Evolutionary conservation across 2,329 filamentous ascomycete genomes (phyloP).

Genomic region (Penicillium freii): DNA sequence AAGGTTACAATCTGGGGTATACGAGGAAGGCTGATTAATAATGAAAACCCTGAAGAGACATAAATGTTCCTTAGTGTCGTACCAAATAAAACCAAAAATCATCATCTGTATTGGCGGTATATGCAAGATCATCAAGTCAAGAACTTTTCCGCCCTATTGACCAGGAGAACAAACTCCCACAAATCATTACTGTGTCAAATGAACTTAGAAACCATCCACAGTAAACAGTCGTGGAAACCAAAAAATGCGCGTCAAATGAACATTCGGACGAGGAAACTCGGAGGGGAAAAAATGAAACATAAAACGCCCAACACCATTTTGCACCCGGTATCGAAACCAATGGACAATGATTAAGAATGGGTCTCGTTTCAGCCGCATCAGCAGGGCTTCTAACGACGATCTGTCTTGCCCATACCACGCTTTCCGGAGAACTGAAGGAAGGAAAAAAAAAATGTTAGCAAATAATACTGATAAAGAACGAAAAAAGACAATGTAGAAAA

Average conservation of each 20-base stretch:
- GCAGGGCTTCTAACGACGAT: constrained; percentile 38
- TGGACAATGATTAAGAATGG: constrained; percentile 31
- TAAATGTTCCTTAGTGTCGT: not conserved
- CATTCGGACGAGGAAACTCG: constrained; percentile 14
- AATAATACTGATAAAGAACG: not conserved
- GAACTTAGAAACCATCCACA: constrained; percentile 15
- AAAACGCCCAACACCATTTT: constrained; percentile 32
- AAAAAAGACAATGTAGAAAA: not conserved
- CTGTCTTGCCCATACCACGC: constrained; percentile 86
- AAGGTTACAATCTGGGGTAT: not conserved
- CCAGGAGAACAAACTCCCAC: constrained; percentile 17
- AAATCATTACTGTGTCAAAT: constrained; percentile 19
- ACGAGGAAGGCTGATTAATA: not conserved
- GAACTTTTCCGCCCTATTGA: constrained; percentile 28
- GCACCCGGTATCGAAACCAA: constrained; percentile 31
- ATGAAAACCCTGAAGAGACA: not conserved
- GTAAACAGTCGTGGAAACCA: constrained; percentile 12
- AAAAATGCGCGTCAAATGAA: constrained; percentile 19
- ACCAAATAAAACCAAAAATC: constrained; percentile 2
- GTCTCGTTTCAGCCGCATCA: constrained; percentile 25
- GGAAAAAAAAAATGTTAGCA: constrained; percentile 35
- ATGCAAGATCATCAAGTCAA: constrained; percentile 30
- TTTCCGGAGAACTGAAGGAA: constrained; percentile 73
- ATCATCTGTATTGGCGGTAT: constrained; percentile 26
- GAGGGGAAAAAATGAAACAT: constrained; percentile 8